These are phyloP conservation scores for Populus pruinosa DNA, from an alignment of 345 rosid species.

Conservation along the genomic window DNA sequence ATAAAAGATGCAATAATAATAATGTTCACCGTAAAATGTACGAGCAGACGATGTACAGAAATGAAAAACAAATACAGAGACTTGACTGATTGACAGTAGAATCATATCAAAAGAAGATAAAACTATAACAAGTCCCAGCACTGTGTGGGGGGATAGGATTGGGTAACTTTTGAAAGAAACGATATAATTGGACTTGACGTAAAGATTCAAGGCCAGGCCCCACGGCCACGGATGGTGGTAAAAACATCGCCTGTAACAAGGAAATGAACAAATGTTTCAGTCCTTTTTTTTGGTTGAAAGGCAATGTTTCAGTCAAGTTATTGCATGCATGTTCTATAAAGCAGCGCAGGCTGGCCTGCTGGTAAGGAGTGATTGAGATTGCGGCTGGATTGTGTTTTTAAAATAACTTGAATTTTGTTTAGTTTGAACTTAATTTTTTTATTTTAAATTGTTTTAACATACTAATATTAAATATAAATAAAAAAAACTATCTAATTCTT, in stretches of 20 bases:
- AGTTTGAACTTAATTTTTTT: too few relatives aligned
- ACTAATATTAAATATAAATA: too few relatives aligned
- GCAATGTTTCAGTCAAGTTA: neutral
- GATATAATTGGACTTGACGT: neutral
- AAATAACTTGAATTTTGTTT: too few relatives aligned
- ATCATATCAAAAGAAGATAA: slow-evolving; percentile 48
- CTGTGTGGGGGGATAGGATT: slow-evolving; percentile 16
- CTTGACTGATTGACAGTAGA: slow-evolving; percentile 28
- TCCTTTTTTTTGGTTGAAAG: neutral
- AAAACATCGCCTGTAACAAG: too few relatives aligned
- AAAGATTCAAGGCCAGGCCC: slow-evolving; percentile 6
- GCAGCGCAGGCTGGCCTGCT: neutral
- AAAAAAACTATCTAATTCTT: too few relatives aligned
- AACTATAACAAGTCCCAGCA: slow-evolving; percentile 11
- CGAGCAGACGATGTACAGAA: too few relatives aligned
- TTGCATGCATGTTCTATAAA: neutral
- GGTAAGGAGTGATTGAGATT: too few relatives aligned
- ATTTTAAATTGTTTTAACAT: too few relatives aligned
- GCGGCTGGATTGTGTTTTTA: too few relatives aligned
- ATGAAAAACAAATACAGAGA: neutral
- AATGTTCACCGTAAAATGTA: too few relatives aligned
- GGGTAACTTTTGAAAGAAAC: slow-evolving; percentile 10
- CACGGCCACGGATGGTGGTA: neutral
- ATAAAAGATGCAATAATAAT: too few relatives aligned
- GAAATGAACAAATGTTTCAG: neutral